Evolutionary conservation across 2,329 filamentous ascomycete species (phyloP).

Genomic region (Phialophora tarda): DNA sequence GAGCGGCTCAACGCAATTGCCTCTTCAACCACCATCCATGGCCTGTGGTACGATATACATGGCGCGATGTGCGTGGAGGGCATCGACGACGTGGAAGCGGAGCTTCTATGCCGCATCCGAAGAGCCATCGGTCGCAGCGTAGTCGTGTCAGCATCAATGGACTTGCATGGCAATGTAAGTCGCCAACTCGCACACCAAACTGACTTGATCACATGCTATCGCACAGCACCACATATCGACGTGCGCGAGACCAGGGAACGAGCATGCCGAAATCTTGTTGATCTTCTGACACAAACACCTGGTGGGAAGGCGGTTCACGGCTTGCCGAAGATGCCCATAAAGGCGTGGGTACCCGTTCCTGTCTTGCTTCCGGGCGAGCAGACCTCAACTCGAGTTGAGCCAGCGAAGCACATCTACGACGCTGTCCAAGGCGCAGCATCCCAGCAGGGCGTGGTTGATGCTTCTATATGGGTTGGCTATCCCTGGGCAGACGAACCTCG

Average conservation of each 20-base stretch:
- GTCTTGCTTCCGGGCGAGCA: conserved; percentile 19
- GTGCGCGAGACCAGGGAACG: conserved; percentile 15
- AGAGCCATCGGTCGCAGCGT: conserved; percentile 6
- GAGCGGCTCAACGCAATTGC: conserved; percentile 1
- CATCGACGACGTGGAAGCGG: conserved; percentile 11
- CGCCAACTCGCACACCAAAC: conserved; percentile 15
- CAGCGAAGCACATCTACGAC: conserved; percentile 14
- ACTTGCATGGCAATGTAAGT: conserved; percentile 21
- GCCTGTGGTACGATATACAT: conserved; percentile 20
- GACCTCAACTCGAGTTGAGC: conserved; percentile 17
- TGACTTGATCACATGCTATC: conserved; percentile 18
- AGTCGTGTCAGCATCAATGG: conserved; percentile 20
- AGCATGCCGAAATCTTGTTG: conserved; percentile 14
- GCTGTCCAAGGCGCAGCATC: conserved; percentile 1
- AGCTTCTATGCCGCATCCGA: conserved; percentile 17
- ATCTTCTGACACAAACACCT: conserved; percentile 2
- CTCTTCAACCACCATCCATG: conserved; percentile 9
- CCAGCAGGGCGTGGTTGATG: neutral
- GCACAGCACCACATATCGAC: conserved; percentile 15
- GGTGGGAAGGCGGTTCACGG: neutral
- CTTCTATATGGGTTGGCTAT: conserved; percentile 20
- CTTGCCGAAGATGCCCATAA: neutral
- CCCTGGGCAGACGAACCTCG: conserved; percentile 19
- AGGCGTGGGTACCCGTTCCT: conserved; percentile 12
- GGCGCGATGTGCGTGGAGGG: conserved; percentile 21